Base-by-base conservation (phyloP, 1,284 basidiomycete genomes). In the Moniliella sp. region DNA sequence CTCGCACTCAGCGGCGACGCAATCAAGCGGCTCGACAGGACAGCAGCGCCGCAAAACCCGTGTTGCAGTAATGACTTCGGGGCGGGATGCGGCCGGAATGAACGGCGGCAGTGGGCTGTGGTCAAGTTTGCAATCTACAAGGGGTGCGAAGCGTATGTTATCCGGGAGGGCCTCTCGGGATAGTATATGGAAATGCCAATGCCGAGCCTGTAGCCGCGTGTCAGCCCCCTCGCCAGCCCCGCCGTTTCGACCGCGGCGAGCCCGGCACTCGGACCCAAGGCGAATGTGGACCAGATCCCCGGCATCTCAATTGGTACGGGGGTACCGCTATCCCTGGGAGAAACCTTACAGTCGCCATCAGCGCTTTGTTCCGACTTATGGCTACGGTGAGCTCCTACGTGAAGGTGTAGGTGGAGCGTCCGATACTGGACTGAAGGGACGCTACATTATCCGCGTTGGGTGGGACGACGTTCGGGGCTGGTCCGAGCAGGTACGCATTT, bases 391-490 rank as follows among this genome's bases (percentile, higher is more conserved):
- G 38, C 66, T 91, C 21, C 67, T 97, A 32, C 77, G 72, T 47
- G 80, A 94, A 52, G 88, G 88, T 4, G 84, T 83, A 8, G 77
- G 78, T 15, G 88, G 93, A 49, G 57, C 52, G 1, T n/a, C n/a
- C n/a, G 60, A 62, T 25, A 44, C 56, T 13, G 57, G 57, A 27
- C 69, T 94, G 44, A 82, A 78, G 52, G 84, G 84, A 1, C 69
- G 78, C 30, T 86, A 94, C 64, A 94, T 97, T 53, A 77, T 97
- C 28, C 70, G 82, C 39, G 86, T 93, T 2, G 91, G 88, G 3
- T 97, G 88, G 79, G 91, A 97, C 57, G 91, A 97, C 64, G 88
- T 94, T 15, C 69, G 82, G 18, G 81, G 82, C 4, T 97, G 86
- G 82, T 76, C 88, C 52, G 73, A 48, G 34, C 43, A 50, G 82